Base-by-base conservation (phyloP, 192 early-diverging fungal species). In the Entophlyctis luteolus region DNA sequence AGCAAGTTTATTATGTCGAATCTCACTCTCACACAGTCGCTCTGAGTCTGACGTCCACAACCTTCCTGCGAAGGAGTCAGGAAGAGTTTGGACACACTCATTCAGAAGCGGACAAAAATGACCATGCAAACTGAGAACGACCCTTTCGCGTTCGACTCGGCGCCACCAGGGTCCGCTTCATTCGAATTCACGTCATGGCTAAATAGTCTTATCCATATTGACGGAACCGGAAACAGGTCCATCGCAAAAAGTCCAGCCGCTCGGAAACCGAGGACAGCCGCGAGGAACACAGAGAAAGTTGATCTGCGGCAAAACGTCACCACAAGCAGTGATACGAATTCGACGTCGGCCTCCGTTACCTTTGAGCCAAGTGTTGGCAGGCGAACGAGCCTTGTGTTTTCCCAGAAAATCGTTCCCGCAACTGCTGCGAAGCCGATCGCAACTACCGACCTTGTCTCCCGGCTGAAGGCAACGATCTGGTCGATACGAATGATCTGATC, bases 381-480 rank as follows among this genome's bases (percentile, higher is more conserved):
- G n/a, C 8, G 10, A 42, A 42, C 10, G 39, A 8, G 39, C n/a
- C 75, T 83, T 31, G 49, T 68, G 28, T 80, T 80, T 55, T 71
- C 66, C 28, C 75, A 70, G 34, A 55, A 74, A 36, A 62, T 85
- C 6, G 70, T 83, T 12, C 71, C 75, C 14, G 39, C 72, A 22
- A 38, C 66, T 20, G 70, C 72, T 4, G 58, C 67, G 8, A 87
- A 84, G 63, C 65, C 75, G 23, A 74, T 85, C 32, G 33, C 81
- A 2, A 74, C 76, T 3, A 34, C 58, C 2, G 86, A 88, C 36
- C 57, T 88, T 3, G 60, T 79, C 23, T 79, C 75, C 52, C 66
- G 79, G 2, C 67, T 88, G 47, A 85, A 81, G 77, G 86, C 66
- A n/a, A 14, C 31, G 65, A 4, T n/a, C 28, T 72, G 71, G n/a